These are phyloP conservation scores for Capronia coronata DNA, from an alignment of 2,329 filamentous ascomycete genomes.

Conservation along the genomic window DNA sequence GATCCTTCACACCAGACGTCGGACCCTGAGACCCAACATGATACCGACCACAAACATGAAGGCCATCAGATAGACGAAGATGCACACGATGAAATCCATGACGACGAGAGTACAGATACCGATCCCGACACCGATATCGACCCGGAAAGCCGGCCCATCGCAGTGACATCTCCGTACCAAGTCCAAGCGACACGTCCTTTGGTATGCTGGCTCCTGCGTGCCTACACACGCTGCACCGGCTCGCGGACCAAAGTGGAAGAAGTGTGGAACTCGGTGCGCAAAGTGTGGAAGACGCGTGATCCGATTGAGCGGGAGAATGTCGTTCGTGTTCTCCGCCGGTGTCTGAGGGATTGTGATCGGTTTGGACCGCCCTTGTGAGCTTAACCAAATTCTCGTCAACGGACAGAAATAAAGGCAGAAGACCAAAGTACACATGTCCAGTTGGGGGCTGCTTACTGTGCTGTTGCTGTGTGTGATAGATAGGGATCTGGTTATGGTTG, in stretches of 20 bases:
- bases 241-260: conserved; percentile 24
- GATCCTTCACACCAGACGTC: background rate
- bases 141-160: background rate
- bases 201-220: conserved; percentile 27
- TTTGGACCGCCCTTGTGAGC: conserved; percentile 21
- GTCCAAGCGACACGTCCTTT: conserved; percentile 19
- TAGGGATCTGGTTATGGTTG: too few relatives aligned
- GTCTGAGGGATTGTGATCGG: conserved; percentile 27
- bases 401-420: too few relatives aligned
- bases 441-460: too few relatives aligned
- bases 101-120: background rate
- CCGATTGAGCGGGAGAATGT: conserved; percentile 25
- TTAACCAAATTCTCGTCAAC: background rate
- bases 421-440: too few relatives aligned
- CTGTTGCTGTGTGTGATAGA: too few relatives aligned
- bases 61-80: conserved; percentile 2
- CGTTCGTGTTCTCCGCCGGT: conserved; percentile 23
- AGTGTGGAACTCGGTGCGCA: conserved; percentile 23
- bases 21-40: background rate
- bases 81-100: background rate
- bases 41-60: background rate
- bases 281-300: conserved; percentile 25
- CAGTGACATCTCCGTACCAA: conserved; percentile 14
- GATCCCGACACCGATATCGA: too few relatives aligned
- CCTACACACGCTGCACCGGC: conserved; percentile 24